A percentile compares a stretch with the other conserved stretches of the same genome.
Evolutionary conservation across 202 grass and related monocot species (phyloP).

Genomic region (Musa balbisiana): DNA sequence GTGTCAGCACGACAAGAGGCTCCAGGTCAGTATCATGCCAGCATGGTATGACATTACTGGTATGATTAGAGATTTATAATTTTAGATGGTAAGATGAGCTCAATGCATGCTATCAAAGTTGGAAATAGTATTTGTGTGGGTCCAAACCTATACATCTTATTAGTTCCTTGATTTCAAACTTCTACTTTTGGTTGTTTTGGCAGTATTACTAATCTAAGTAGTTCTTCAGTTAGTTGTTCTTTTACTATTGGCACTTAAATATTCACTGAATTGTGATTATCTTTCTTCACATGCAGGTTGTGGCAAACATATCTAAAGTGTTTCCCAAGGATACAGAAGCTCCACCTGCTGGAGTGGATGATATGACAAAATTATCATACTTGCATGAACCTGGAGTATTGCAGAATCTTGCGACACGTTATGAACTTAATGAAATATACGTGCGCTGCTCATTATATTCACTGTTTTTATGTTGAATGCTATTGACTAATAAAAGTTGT

Average conservation of each 20-base stretch:
- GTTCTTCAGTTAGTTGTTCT: neutral
- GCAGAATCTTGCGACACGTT: conserved; percentile 17
- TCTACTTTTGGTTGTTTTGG: neutral
- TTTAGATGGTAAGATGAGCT: too few species aligned
- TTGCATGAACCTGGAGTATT: conserved; percentile 23
- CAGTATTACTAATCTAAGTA: neutral
- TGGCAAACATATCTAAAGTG: conserved; percentile 22
- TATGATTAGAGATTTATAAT: too few species aligned
- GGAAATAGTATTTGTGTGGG: too few species aligned
- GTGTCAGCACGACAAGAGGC: too few species aligned
- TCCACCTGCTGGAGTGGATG: conserved; percentile 22
- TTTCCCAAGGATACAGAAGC: conserved; percentile 28
- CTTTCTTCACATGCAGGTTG: conserved; percentile 2
- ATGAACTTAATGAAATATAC: conserved; percentile 27
- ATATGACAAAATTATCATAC: conserved; percentile 25
- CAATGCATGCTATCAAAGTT: too few species aligned
- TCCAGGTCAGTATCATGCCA: too few species aligned
- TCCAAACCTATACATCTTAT: too few species aligned
- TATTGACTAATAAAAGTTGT: neutral
- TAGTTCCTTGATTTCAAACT: neutral
- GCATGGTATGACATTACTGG: too few species aligned
- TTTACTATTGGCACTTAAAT: neutral
- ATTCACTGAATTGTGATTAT: neutral
- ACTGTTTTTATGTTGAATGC: neutral
- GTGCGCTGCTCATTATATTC: neutral